Conservation (phyloP, 2,329 filamentous ascomycete genomes). For the Alternaria postmessia region DNA sequence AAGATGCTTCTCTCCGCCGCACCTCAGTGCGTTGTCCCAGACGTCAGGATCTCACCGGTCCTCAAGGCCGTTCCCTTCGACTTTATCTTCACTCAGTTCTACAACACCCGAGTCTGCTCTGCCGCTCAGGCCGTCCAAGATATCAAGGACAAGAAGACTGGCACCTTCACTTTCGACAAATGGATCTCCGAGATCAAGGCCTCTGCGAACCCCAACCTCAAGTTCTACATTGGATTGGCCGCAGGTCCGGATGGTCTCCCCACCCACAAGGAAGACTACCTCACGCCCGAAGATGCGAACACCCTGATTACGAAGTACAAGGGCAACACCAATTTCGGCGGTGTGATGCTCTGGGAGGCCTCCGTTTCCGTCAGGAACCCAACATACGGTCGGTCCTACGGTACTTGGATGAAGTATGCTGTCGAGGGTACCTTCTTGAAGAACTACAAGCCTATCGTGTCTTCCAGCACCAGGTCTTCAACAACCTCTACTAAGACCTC, state of each 20-base stretch:
- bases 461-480: constrained; percentile 15
- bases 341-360: constrained; percentile 68
- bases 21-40: constrained; percentile 62
- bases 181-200: constrained; percentile 53
- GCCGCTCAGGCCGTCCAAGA: constrained; percentile 52
- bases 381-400: constrained; percentile 56
- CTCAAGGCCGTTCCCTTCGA: constrained; percentile 59
- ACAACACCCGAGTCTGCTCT: constrained; percentile 62
- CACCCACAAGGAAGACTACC: constrained; percentile 52
- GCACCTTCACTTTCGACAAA: constrained; percentile 57
- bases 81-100: constrained; percentile 65
- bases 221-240: constrained; percentile 63
- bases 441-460: constrained; percentile 28
- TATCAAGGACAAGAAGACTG: constrained; percentile 31
- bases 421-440: constrained; percentile 29
- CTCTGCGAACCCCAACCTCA: constrained; percentile 53
- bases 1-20: constrained; percentile 61
- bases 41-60: constrained; percentile 55
- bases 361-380: constrained; percentile 58
- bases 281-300: constrained; percentile 57
- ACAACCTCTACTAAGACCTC: constrained; percentile 3
- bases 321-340: constrained; percentile 58
- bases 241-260: constrained; percentile 36
- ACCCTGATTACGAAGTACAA: constrained; percentile 53
- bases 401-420: constrained; percentile 58